Evolutionary conservation across 2,329 filamentous ascomycete genomes (phyloP).

Genomic region (Calonectria naviculata): DNA sequence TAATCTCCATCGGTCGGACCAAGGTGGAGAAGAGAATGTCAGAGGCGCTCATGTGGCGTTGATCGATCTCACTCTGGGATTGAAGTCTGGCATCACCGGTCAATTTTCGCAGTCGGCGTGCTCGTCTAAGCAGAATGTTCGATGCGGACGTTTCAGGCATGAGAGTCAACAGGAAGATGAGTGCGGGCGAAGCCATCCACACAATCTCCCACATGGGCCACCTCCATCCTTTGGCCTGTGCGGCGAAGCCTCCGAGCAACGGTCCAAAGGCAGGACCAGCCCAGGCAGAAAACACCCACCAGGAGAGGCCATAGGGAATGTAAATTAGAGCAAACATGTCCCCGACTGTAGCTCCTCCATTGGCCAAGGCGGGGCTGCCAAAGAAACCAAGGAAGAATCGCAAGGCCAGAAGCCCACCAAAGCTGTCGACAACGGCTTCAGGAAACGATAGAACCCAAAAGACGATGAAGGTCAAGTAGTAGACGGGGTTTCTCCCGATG

Average conservation of each 20-base stretch:
- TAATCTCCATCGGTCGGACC: conserved; percentile 71
- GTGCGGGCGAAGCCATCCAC: conserved; percentile 68
- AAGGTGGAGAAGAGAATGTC: conserved; percentile 65
- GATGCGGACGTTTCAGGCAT: conserved; percentile 72
- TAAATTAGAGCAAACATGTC: conserved; percentile 66
- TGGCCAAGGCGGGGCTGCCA: conserved; percentile 72
- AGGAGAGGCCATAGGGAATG: conserved; percentile 67
- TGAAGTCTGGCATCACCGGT: conserved; percentile 66
- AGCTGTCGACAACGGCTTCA: conserved; percentile 71
- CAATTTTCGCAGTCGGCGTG: conserved; percentile 67
- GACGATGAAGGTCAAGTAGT: conserved; percentile 73
- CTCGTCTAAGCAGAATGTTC: conserved; percentile 71
- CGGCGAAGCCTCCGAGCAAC: conserved; percentile 69
- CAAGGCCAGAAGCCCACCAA: conserved; percentile 70
- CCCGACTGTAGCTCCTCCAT: conserved; percentile 61
- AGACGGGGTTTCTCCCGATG: conserved; percentile 75
- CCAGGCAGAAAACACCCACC: conserved; percentile 67
- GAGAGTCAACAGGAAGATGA: conserved; percentile 68
- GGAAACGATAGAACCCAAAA: conserved; percentile 76
- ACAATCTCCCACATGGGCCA: conserved; percentile 74
- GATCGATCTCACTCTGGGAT: conserved; percentile 73
- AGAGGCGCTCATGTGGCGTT: conserved; percentile 59
- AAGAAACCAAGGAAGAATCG: conserved; percentile 75
- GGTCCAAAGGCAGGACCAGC: conserved; percentile 68
- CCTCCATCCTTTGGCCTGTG: conserved; percentile 67